A percentile compares a stretch with the other conserved stretches of the same genome.
These are phyloP conservation scores for Begonia fuchsioides DNA, from an alignment of 306 rosid genomes.

Conservation along the genomic window DNA sequence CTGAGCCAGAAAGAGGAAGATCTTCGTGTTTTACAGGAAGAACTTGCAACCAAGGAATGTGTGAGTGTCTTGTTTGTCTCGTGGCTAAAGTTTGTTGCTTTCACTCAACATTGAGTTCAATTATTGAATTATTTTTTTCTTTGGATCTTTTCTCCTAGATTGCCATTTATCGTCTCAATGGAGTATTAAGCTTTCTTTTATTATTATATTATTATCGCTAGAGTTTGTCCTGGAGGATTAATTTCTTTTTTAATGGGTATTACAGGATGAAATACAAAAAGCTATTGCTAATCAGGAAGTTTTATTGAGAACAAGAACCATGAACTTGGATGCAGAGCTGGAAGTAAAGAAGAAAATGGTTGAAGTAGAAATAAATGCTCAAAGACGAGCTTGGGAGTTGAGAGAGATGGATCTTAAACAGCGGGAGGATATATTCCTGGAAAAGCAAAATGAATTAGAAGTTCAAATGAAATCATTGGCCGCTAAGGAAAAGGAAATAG, in stretches of 20 bases:
- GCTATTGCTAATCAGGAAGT: constrained; percentile 48
- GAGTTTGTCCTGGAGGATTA: no score
- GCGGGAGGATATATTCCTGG: constrained; percentile 44
- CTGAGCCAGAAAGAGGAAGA: constrained; percentile 61
- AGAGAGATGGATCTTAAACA: constrained; percentile 90
- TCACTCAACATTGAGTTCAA: no score
- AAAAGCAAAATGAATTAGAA: constrained; percentile 68
- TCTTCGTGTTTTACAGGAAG: constrained; percentile 43
- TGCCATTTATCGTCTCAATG: not conserved
- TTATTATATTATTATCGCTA: not conserved
- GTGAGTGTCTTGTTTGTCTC: constrained; percentile 28
- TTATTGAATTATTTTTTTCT: no score
- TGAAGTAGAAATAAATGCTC: constrained; percentile 72
- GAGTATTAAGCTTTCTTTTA: not conserved
- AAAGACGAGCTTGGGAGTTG: constrained; percentile 93
- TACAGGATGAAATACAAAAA: constrained; percentile 64
- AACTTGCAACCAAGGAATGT: constrained; percentile 52
- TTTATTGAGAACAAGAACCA: constrained; percentile 34
- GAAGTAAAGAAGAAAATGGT: constrained; percentile 37
- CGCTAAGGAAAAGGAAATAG: constrained; percentile 65
- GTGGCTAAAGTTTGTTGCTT: constrained; percentile 1
- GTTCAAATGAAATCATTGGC: constrained; percentile 40
- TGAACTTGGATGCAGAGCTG: constrained; percentile 63
- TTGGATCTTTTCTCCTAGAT: not conserved
- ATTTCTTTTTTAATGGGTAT: constrained; percentile 12